Evolutionary conservation across 2,329 filamentous ascomycete species (phyloP).

Genomic region (Neobulgaria alba): DNA sequence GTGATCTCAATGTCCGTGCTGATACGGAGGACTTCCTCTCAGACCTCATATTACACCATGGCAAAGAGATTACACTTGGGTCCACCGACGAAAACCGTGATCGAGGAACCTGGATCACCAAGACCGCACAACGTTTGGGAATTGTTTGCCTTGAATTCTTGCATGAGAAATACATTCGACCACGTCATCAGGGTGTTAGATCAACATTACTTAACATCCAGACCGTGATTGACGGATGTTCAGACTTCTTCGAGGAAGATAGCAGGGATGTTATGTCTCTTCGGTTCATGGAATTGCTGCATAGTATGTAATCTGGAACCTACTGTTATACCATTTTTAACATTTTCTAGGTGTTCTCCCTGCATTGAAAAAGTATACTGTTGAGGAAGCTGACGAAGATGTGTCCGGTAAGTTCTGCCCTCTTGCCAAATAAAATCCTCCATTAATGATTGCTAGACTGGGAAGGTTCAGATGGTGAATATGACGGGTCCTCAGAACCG

Average conservation of each 20-base stretch:
- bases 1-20: conserved; percentile 36
- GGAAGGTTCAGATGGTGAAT: conserved; percentile 28
- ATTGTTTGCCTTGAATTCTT: conserved; percentile 26
- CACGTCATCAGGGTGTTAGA: conserved; percentile 22
- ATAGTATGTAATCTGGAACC: conserved; percentile 13
- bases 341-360: conserved; percentile 20
- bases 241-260: conserved; percentile 21
- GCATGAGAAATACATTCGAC: conserved; percentile 22
- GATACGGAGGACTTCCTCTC: conserved; percentile 30
- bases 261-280: conserved; percentile 8
- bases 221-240: conserved; percentile 19
- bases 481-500: conserved; percentile 44
- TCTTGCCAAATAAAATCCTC: not conserved
- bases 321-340: not conserved
- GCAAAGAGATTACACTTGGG: conserved; percentile 10
- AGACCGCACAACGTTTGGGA: conserved; percentile 19
- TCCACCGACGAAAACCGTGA: conserved; percentile 11
- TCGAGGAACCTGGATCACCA: conserved; percentile 7
- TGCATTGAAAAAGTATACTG: conserved; percentile 23
- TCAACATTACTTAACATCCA: conserved; percentile 21
- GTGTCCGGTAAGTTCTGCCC: conserved; percentile 28
- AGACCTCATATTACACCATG: conserved; percentile 15
- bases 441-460: conserved; percentile 21
- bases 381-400: conserved; percentile 32
- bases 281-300: conserved; percentile 12